Base-by-base conservation (phyloP, 2,329 filamentous ascomycete species). In the Colletotrichum falcatum region DNA sequence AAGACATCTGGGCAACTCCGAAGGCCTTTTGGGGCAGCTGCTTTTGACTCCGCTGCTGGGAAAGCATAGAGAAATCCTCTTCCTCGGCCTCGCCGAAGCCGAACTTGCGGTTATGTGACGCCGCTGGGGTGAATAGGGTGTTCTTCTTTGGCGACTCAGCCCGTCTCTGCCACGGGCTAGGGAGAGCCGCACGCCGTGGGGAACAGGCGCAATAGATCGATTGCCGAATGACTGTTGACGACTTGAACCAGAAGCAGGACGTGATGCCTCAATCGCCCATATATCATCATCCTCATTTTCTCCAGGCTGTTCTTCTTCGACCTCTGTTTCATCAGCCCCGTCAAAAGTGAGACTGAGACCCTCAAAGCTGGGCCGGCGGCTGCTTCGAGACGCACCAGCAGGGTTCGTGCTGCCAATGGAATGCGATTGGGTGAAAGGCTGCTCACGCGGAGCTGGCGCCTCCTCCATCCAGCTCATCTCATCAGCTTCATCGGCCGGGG, bases 261-360 rank as follows among this genome's bases (percentile, higher is more conserved):
- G 83, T 63, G 84, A 81, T 14, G 87, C 88, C 75, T 90, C 88
- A 30, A 89, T 75, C 39, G 86, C 87, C 87, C 88, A 90, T 14
- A 90, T 82, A 72, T 90, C 84, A n/a, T 85, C 84, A 33, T 81
- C 81, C 20, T 56, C 61, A 8, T 61, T 35, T 14, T 66, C 73
- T 16, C 73, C 72, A 9, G 42, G 39, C 2, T 66, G 61, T 20
- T 65, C 71, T 12, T 73, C 70, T 5, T 65, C 30, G 39, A 63
- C 53, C 28, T 71, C 66, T 8, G 46, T 73, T 20, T 69, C 61
- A 23, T 64, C 68, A 18, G 35, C 72, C 7, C 28, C 44, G n/a
- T 71, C 65, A 7, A 44, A 33, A 44, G 61, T 26, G 33, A 61
- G 44, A 39, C 59, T 61, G 18, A 61, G 44, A 39, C 28, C 54